Percentiles rank a stretch among this genome's conserved stretches.
Conservation (phyloP, 176 grass and related monocot genomes). For the Triticum dicoccoides region DNA sequence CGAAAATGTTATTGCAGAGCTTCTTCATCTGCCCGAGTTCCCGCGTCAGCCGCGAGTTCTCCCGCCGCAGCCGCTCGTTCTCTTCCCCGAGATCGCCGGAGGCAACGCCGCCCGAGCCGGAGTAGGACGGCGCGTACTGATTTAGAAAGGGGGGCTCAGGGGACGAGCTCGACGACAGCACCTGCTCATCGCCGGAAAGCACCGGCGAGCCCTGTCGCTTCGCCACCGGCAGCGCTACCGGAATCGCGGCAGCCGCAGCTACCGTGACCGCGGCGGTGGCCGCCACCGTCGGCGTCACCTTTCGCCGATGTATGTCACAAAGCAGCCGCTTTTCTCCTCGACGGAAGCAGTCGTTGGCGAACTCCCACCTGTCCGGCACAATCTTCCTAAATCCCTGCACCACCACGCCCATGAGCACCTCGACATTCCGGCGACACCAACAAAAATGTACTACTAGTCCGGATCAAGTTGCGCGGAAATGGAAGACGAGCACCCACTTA, state of each 20-base stretch:
- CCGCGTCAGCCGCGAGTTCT: slow-evolving; percentile 64
- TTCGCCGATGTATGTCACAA: slow-evolving; percentile 68
- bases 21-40: slow-evolving; percentile 81
- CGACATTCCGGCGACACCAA: background rate
- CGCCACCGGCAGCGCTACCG: slow-evolving; percentile 43
- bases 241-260: slow-evolving; percentile 14
- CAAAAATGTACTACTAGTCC: background rate
- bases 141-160: slow-evolving; percentile 18
- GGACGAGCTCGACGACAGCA: slow-evolving; percentile 62
- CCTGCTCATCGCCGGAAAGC: slow-evolving; percentile 67
- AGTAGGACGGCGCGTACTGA: slow-evolving; percentile 19
- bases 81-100: slow-evolving; percentile 51
- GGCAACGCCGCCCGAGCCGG: slow-evolving; percentile 15
- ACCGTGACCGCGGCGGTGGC: background rate
- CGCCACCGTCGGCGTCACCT: slow-evolving; percentile 27
- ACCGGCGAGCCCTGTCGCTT: slow-evolving; percentile 41
- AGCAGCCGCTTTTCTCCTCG: slow-evolving; percentile 62
- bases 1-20: slow-evolving; percentile 81
- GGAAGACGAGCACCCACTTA: background rate
- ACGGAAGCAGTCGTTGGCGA: slow-evolving; percentile 80
- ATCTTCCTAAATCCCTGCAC: slow-evolving; percentile 78
- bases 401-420: background rate
- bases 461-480: background rate
- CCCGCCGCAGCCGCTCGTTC: slow-evolving; percentile 57
- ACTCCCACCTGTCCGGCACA: slow-evolving; percentile 83